These are phyloP conservation scores for Didymosphaeria variabile DNA, from an alignment of 2,329 filamentous ascomycete species.

Conservation along the genomic window DNA sequence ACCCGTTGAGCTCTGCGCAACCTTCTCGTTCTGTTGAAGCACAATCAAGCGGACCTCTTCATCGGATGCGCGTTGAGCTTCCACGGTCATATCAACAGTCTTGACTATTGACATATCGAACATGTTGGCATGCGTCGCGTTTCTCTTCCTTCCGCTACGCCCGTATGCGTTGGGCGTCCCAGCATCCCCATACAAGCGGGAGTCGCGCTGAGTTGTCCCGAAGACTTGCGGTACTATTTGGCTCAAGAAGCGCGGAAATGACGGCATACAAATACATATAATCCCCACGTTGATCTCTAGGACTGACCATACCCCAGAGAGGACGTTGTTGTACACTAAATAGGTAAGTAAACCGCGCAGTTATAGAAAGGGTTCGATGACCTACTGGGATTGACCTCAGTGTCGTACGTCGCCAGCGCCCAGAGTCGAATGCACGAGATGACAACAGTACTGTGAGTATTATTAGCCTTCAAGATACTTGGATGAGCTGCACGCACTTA, in stretches of 20 bases:
- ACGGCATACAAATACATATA: slow-evolving; percentile 29
- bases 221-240: slow-evolving; percentile 43
- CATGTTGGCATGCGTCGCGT: background rate
- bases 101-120: background rate
- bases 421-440: slow-evolving; percentile 52
- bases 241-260: slow-evolving; percentile 25
- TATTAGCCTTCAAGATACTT: background rate
- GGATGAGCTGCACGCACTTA: slow-evolving; percentile 10
- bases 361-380: background rate
- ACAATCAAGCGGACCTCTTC: background rate
- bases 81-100: background rate
- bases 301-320: slow-evolving; percentile 21
- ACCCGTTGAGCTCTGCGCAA: background rate
- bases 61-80: background rate
- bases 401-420: slow-evolving; percentile 52
- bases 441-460: slow-evolving; percentile 38
- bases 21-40: background rate
- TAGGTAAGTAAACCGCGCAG: background rate
- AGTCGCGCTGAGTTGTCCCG: background rate
- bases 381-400: slow-evolving; percentile 45
- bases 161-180: background rate
- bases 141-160: background rate
- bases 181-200: background rate
- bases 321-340: slow-evolving; percentile 39
- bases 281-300: slow-evolving; percentile 28